Conservation (phyloP, 2,329 filamentous ascomycete genomes). For the Neofusicoccum parvum region DNA sequence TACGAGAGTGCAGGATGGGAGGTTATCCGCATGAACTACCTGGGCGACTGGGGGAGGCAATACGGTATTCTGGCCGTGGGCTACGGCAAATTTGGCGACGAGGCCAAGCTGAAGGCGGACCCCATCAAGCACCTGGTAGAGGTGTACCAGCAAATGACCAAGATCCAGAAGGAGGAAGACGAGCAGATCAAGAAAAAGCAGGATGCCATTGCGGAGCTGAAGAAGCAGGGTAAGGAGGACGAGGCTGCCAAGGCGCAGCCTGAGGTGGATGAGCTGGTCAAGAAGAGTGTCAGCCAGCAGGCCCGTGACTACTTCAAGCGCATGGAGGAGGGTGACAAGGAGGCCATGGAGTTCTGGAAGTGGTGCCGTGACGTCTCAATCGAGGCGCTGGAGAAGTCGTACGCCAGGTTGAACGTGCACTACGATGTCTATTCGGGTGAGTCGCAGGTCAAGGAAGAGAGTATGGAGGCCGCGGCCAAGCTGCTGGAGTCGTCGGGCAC, state of each 20-base stretch:
- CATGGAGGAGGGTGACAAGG: conserved; percentile 64
- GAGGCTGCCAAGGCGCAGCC: conserved; percentile 27
- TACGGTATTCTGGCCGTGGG: conserved; percentile 72
- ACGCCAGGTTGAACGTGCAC: conserved; percentile 64
- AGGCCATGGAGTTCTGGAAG: conserved; percentile 63
- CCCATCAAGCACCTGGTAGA: conserved; percentile 82
- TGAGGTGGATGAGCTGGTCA: conserved; percentile 36
- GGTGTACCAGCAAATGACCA: conserved; percentile 76
- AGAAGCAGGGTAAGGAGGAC: conserved; percentile 36
- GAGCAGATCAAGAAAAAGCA: conserved; percentile 62
- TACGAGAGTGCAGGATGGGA: conserved; percentile 72
- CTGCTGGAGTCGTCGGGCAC: conserved; percentile 62
- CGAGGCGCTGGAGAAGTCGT: conserved; percentile 65
- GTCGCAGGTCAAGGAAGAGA: conserved; percentile 65
- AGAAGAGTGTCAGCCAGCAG: conserved; percentile 65
- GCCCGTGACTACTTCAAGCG: conserved; percentile 71
- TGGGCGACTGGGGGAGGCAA: conserved; percentile 79
- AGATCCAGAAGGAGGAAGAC: conserved; percentile 65
- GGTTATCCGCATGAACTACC: conserved; percentile 71
- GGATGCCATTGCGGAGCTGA: conserved; percentile 32
- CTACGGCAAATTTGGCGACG: conserved; percentile 73
- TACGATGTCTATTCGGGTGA: conserved; percentile 71
- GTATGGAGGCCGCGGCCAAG: conserved; percentile 62
- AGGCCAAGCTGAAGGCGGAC: conserved; percentile 69
- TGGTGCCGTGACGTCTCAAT: conserved; percentile 66